Evolutionary conservation across 352 stramenopile species (phyloP), one percentile per base, ranked within the genome.

Genomic region (Elongisporangium anandrum): DNA sequence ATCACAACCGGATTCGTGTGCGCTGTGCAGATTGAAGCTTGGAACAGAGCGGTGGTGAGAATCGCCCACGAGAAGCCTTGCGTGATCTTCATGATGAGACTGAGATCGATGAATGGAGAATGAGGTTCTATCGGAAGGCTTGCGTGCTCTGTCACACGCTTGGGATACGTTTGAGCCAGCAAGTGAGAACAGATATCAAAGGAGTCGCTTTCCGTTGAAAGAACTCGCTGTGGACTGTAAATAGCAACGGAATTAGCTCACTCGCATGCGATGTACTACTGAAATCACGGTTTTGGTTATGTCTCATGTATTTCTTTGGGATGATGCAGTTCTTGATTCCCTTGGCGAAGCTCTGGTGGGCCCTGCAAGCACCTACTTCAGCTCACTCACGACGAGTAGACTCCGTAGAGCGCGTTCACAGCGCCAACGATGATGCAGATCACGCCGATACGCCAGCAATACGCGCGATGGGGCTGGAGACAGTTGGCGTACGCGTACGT

Each of bases 1-100:
- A 91, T 74, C 51, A 85, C 65, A 22, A 82, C 48, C 9, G 70
- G 69, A 34, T 79, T 75, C 2, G 68, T 75, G 56, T 82, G 58
- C 58, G 47, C 65, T 62, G 48, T 13, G 15, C 3, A 39, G 41
- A 17, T 13, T 20, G 5, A 22, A 2, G 10, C 19, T 56, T 53
- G 34, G 13, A 45, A 12, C 34, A 45, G 34, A 45, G 34, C 34
- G 34, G 34, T 45, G 34, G 34, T 17, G 34, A 45, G 10, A 16
- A 45, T 4, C 13, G 34, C 34, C 34, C 6, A 17, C 34, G 34
- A 17, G 34, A 45, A 17, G 4, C 8, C 34, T 4, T 45, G 34
- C 34, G 4, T 12, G 34, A 45, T 45, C 34, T 45, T 45, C 34
- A 45, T 45, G 17, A 12, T 45, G 34, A 45, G 34, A 2, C 13